Conservation (phyloP, 164 flowering plant genomes). For the Stephania yunnanensis region DNA sequence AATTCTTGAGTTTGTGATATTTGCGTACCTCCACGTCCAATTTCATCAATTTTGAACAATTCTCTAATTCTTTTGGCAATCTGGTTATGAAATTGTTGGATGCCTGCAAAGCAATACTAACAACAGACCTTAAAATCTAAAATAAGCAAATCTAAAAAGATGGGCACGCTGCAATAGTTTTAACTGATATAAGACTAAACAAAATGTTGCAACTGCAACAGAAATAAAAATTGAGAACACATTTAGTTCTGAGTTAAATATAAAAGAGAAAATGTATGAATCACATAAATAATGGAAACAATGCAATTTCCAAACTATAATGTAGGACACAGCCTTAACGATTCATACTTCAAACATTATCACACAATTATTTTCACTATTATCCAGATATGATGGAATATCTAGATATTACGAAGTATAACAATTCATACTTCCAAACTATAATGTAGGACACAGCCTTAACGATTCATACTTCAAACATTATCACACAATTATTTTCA, state of each 20-base stretch:
- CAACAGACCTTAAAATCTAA: neutral
- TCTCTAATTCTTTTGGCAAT: conserved; percentile 69
- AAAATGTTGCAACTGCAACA: neutral
- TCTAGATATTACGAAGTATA: no score
- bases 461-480: neutral
- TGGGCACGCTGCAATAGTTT: neutral
- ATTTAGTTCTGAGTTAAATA: neutral
- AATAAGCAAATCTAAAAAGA: neutral
- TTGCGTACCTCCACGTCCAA: conserved; percentile 75
- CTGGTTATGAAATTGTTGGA: conserved; percentile 64
- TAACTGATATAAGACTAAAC: neutral
- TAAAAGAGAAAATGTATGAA: neutral
- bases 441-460: neutral
- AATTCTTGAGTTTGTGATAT: neutral
- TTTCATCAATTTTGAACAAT: conserved; percentile 72
- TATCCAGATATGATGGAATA: no score
- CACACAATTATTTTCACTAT: neutral
- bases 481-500: neutral
- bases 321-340: neutral
- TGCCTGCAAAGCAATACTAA: conserved; percentile 45
- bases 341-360: neutral
- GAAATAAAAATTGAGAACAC: neutral
- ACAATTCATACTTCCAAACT: no score
- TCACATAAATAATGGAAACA: neutral
- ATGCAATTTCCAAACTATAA: neutral